Conservation (phyloP, 1,139 yeast species). For the Diutina mesorugosa region DNA sequence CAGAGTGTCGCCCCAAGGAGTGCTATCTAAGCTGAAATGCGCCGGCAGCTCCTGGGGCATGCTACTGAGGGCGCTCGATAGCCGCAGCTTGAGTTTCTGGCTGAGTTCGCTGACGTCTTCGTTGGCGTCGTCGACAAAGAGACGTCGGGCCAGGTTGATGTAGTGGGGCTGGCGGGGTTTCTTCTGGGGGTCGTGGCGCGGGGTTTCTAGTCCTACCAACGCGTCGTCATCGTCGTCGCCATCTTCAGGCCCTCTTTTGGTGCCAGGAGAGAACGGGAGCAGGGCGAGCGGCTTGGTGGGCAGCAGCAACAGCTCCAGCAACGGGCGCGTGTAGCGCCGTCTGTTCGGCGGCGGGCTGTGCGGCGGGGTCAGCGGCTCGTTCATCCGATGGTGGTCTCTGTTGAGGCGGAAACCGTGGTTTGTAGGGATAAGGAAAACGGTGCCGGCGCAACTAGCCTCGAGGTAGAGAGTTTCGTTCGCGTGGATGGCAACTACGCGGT, state of each 20-base stretch:
- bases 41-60: neutral
- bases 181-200: neutral
- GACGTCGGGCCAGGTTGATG: neutral
- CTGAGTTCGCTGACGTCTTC: neutral
- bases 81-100: neutral
- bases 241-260: neutral
- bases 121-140: neutral
- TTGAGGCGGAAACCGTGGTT: neutral
- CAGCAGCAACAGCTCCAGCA: neutral
- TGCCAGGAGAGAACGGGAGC: constrained; percentile 2
- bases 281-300: neutral
- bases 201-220: neutral
- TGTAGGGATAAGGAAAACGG: neutral
- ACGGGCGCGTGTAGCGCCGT: neutral
- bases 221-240: neutral
- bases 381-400: neutral
- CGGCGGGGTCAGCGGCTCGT: neutral
- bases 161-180: constrained; percentile 1
- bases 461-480: neutral
- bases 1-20: constrained; percentile 2
- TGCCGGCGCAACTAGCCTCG: neutral
- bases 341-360: neutral
- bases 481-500: neutral
- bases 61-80: neutral
- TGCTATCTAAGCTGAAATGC: neutral